Evolutionary conservation across 1,284 basidiomycete species (phyloP).

Genomic region (Meripilus lineatus): DNA sequence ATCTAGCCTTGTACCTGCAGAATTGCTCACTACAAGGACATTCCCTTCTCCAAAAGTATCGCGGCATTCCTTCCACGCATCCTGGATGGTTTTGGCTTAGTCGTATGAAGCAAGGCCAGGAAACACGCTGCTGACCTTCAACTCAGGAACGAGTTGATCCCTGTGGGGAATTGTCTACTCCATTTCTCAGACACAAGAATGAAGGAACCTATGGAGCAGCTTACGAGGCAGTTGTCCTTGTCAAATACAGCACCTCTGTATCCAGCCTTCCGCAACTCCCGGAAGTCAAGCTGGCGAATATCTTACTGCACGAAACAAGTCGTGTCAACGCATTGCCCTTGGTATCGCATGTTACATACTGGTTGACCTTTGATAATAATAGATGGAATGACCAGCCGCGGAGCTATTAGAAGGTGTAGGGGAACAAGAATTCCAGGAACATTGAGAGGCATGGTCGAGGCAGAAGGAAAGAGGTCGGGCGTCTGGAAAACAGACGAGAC

Average conservation of each 20-base stretch:
- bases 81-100: slow-evolving; percentile 31
- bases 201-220: slow-evolving; percentile 20
- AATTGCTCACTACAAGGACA: slow-evolving; percentile 91
- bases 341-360: neutral
- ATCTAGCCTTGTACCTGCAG: slow-evolving; percentile 81
- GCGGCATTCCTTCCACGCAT: slow-evolving; percentile 76
- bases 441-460: slow-evolving; percentile 62
- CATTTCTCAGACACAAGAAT: neutral
- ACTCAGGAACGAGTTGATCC: slow-evolving; percentile 70
- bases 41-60: slow-evolving; percentile 73
- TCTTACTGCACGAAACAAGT: slow-evolving; percentile 48
- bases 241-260: slow-evolving; percentile 90
- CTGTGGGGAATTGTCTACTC: slow-evolving; percentile 69
- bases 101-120: neutral
- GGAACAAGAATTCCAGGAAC: slow-evolving; percentile 74
- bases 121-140: slow-evolving; percentile 43
- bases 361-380: slow-evolving; percentile 66
- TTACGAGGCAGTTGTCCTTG: slow-evolving; percentile 95
- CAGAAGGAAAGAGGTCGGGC: neutral
- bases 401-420: slow-evolving; percentile 69
- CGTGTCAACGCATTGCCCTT: slow-evolving; percentile 5
- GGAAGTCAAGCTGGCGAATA: slow-evolving; percentile 86
- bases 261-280: slow-evolving; percentile 69
- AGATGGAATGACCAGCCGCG: slow-evolving; percentile 70
- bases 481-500: too few species aligned